Conservation (phyloP, 345 rosid species). For the Limnanthes douglasii region DNA sequence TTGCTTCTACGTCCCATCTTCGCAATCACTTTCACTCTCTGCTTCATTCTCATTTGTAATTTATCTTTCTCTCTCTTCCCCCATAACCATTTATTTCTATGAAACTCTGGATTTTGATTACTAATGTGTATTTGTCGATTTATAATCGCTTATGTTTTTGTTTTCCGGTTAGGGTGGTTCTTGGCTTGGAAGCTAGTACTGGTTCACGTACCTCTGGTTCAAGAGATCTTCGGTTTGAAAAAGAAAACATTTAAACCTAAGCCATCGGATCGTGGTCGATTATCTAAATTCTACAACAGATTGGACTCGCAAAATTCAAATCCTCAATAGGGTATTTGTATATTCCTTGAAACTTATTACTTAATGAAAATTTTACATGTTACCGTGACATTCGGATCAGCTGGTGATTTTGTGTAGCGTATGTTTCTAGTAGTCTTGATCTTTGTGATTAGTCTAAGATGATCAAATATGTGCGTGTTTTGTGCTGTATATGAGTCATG, state of each 20-base stretch:
- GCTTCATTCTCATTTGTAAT: slow-evolving; percentile 38
- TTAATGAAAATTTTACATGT: too few species aligned
- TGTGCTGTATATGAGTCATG: too few species aligned
- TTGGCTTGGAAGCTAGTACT: slow-evolving; percentile 85
- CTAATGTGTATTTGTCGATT: neutral
- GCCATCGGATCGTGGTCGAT: slow-evolving; percentile 28
- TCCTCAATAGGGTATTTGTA: slow-evolving; percentile 14
- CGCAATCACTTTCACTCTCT: slow-evolving; percentile 38
- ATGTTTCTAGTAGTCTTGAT: too few species aligned
- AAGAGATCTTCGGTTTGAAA: slow-evolving; percentile 67
- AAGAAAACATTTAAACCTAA: slow-evolving; percentile 39
- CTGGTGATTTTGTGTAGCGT: too few species aligned
- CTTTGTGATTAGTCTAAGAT: too few species aligned
- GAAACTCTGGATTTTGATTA: slow-evolving; percentile 4
- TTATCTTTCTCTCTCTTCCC: neutral
- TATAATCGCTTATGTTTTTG: neutral
- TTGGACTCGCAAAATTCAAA: slow-evolving; percentile 12
- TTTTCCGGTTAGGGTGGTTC: slow-evolving; percentile 42
- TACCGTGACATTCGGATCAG: too few species aligned
- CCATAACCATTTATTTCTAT: neutral
- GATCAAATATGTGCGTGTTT: too few species aligned
- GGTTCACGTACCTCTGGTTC: slow-evolving; percentile 73
- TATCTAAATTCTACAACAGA: slow-evolving; percentile 37
- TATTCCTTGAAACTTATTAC: too few species aligned
- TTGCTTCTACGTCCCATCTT: slow-evolving; percentile 41